A percentile compares a stretch with the other conserved stretches of the same genome.
Evolutionary conservation across 768 basidiomycete genomes (phyloP).

Genomic region (Dentipellis sp.): DNA sequence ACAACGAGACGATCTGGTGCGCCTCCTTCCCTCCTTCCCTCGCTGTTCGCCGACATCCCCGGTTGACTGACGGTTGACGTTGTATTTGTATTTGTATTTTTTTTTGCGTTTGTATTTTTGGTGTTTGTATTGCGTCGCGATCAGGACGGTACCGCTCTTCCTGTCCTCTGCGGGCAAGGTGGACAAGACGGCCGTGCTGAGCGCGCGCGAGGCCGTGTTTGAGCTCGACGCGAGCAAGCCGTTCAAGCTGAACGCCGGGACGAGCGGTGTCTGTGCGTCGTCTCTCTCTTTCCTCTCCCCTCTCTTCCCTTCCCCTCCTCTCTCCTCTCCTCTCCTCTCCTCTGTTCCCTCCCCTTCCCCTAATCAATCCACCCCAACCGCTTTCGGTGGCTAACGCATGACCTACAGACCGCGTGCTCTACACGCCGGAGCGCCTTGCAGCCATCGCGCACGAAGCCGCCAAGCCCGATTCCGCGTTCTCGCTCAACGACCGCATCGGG

Average conservation of each 20-base stretch:
- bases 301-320: not conserved
- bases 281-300: not conserved
- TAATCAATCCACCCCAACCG: not conserved
- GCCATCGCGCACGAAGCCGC: conserved; percentile 76
- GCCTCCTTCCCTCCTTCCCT: not conserved
- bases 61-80: not conserved
- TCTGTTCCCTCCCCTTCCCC: not conserved
- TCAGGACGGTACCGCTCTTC: conserved; percentile 75
- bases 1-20: conserved; percentile 85
- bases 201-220: conserved; percentile 58
- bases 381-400: not conserved
- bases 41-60: not conserved
- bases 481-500: conserved; percentile 82
- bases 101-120: not conserved
- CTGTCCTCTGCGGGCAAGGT: conserved; percentile 55
- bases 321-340: not conserved
- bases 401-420: conserved; percentile 68
- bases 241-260: conserved; percentile 89
- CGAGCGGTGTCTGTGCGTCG: conserved; percentile 77
- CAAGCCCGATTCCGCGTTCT: conserved; percentile 54
- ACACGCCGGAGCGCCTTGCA: conserved; percentile 68
- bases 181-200: conserved; percentile 56
- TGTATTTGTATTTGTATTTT: not conserved
- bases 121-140: not conserved
- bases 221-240: conserved; percentile 63